These are phyloP conservation scores for Camelina laxa DNA, from an alignment of 345 rosid species.

Conservation along the genomic window DNA sequence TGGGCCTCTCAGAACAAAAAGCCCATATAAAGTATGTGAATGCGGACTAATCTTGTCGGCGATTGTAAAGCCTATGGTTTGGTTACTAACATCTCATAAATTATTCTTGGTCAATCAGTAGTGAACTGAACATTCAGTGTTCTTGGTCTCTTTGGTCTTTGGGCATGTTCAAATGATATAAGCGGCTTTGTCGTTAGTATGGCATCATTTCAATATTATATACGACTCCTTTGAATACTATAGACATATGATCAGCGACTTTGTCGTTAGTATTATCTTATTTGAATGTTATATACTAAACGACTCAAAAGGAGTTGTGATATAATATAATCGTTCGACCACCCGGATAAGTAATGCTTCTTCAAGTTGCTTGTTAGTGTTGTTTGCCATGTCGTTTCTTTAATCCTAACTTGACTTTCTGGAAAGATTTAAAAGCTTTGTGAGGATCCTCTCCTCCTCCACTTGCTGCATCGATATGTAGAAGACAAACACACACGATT, in stretches of 20 bases:
- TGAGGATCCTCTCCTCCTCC: slow-evolving; percentile 19
- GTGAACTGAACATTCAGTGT: slow-evolving; percentile 1
- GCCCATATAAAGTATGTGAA: neutral
- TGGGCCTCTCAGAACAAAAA: neutral
- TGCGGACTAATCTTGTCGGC: no score
- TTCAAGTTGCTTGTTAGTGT: neutral
- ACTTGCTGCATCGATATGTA: neutral
- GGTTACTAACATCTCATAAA: neutral
- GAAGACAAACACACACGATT: neutral
- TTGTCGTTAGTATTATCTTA: neutral
- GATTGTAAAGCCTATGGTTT: no score
- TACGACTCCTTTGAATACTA: no score
- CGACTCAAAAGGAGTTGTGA: slow-evolving; percentile 1
- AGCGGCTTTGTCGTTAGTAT: neutral
- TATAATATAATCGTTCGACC: neutral
- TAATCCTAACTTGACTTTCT: slow-evolving; percentile 3
- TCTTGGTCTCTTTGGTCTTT: slow-evolving; percentile 4
- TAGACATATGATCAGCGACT: neutral
- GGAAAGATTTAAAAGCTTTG: neutral
- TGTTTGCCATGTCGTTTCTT: slow-evolving; percentile 5
- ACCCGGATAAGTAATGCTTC: neutral
- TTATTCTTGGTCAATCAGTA: neutral
- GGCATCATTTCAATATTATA: neutral
- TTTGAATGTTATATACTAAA: neutral
- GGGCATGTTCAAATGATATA: neutral